Evolutionary conservation across 1,284 basidiomycete species (phyloP), one percentile per base, ranked within the genome.

Genomic region (Cystobasidium slooffiae): DNA sequence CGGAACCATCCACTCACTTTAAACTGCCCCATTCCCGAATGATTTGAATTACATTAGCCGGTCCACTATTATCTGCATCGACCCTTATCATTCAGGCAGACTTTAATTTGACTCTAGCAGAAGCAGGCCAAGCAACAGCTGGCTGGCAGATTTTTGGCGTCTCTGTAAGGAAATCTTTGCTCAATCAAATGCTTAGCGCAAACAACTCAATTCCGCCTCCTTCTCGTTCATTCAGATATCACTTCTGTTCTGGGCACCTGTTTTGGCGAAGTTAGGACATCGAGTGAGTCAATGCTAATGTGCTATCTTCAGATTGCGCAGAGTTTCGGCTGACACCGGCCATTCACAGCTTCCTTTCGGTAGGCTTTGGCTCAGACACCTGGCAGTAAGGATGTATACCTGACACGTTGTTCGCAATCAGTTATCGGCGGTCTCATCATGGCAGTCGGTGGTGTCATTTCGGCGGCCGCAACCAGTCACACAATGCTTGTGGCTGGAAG

Each of bases 61-160:
- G 68, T 9, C 68, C 68, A 7, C 56, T 69, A 0, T 37, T 69
- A 43, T 69, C 68, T 3, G 55, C 68, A 18, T 20, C 68, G 9
- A 69, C 68, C 43, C 56, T 69, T 22, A 39, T 69, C 56, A 69
- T 69, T 24, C 52, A 55, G 10, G 53, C 55, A 6, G 68, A 69
- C 37, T 69, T 69, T 55, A 41, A 58, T 24, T 20, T 69, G 31
- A 61, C 55, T 2, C 68, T 69, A 12, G 68, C 68, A 31, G 58
- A 69, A 31, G 68, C 68, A 5, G 68, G 68, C 37, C 68, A 69
- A 49, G 68, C 68, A 14, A 69, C 68, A 24, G 68, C 58, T 16
- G 68, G 68, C 61, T 69, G 68, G 68, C 68, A 69, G n/a, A 69
- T 69, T 31, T 61, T 61, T 24, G 68, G 68, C 49, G 68, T 69